These are phyloP conservation scores for Arachnomyces sp. DNA, from an alignment of 2,329 filamentous ascomycete species.

Conservation along the genomic window DNA sequence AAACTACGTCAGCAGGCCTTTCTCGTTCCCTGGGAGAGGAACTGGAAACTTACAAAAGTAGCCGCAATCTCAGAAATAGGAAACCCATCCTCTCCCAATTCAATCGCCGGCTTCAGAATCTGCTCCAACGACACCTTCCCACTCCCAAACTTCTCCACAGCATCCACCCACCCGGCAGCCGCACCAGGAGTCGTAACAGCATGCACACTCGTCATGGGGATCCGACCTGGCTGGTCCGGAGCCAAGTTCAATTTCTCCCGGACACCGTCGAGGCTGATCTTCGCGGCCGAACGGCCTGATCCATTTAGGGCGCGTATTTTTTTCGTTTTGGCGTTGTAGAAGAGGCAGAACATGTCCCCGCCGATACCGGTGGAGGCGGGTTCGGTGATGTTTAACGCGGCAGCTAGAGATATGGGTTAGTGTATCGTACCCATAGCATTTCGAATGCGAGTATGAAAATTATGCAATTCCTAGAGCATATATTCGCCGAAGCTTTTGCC, in stretches of 20 bases:
- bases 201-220: slow-evolving; percentile 70
- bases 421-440: background rate
- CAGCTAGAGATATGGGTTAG: slow-evolving; percentile 52
- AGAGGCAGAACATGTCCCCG: slow-evolving; percentile 94
- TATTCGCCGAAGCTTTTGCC: too few species aligned
- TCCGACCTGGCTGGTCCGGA: slow-evolving; percentile 49
- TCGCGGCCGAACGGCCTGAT: slow-evolving; percentile 71
- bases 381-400: slow-evolving; percentile 87
- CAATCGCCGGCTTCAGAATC: slow-evolving; percentile 74
- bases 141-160: slow-evolving; percentile 80
- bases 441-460: too few species aligned
- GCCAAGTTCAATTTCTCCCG: slow-evolving; percentile 61
- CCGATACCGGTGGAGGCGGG: slow-evolving; percentile 90
- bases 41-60: slow-evolving; percentile 49
- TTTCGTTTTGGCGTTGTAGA: slow-evolving; percentile 74
- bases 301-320: slow-evolving; percentile 84
- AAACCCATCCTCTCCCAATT: slow-evolving; percentile 79
- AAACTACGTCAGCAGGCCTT: slow-evolving; percentile 9
- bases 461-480: too few species aligned
- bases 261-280: slow-evolving; percentile 62
- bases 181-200: slow-evolving; percentile 84
- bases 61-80: slow-evolving; percentile 77
- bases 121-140: slow-evolving; percentile 70
- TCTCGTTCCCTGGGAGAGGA: too few species aligned
- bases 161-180: slow-evolving; percentile 87